A percentile compares a stretch with the other conserved stretches of the same genome.
phyloP scores from a whole-genome alignment of 208 protist species.

The Porcisia hertigi region DNA sequence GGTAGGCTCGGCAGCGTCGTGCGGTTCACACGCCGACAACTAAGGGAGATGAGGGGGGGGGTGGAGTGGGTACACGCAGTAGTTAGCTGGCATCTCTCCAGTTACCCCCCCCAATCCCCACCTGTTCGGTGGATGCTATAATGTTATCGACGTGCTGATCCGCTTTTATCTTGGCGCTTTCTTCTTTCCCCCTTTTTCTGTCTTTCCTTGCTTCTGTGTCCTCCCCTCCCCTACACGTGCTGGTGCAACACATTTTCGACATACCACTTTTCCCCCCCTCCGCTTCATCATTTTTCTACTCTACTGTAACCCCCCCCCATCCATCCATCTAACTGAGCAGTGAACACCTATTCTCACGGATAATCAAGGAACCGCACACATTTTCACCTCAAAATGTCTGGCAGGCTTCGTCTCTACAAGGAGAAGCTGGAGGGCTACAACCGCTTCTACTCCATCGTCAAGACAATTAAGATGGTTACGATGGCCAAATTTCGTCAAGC shows the following conservation, averaged over 20 bases:
- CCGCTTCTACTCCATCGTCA: conserved; percentile 90
- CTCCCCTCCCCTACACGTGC: neutral
- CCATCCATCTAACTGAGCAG: neutral
- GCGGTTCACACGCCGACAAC: neutral
- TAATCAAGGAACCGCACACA: conserved; percentile 17
- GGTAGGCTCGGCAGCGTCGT: neutral
- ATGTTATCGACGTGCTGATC: neutral
- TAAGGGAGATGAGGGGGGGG: neutral
- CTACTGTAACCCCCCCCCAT: neutral
- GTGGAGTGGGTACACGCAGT: neutral
- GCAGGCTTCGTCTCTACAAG: conserved; percentile 91
- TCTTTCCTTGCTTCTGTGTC: neutral
- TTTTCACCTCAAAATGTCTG: conserved; percentile 66
- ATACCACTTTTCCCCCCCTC: too few species aligned
- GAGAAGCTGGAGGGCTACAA: conserved; percentile 93
- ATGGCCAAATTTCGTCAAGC: conserved; percentile 85
- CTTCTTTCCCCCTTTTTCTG: neutral
- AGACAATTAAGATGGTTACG: conserved; percentile 94
- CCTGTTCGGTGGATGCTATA: neutral
- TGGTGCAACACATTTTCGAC: neutral
- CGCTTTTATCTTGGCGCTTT: neutral
- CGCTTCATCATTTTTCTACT: neutral
- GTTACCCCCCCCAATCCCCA: neutral
- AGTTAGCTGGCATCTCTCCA: too few species aligned
- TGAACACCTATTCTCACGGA: conserved; percentile 8